Percentiles rank a stretch among this genome's conserved stretches.
Conservation (phyloP, 2,329 filamentous ascomycete genomes). For the Byssochlamys sp. region DNA sequence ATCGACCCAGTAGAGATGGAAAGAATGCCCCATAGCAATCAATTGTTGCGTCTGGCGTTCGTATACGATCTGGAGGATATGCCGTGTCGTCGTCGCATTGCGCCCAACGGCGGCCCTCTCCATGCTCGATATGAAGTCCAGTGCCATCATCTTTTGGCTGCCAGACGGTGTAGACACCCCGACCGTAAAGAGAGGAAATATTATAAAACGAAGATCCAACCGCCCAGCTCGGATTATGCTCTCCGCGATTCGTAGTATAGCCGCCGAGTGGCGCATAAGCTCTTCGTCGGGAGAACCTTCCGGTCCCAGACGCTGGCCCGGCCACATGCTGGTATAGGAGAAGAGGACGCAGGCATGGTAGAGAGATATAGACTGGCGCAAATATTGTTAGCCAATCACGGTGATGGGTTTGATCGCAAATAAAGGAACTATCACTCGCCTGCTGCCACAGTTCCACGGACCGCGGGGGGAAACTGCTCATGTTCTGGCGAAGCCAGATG, state of each 20-base stretch:
- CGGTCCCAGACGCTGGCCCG: conserved; percentile 36
- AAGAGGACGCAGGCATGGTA: conserved; percentile 45
- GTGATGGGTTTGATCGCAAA: neutral
- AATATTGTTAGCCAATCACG: conserved; percentile 1
- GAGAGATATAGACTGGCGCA: conserved; percentile 33
- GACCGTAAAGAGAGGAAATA: conserved; percentile 48
- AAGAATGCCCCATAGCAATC: conserved; percentile 29
- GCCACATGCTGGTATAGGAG: conserved; percentile 46
- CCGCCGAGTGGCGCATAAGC: conserved; percentile 35
- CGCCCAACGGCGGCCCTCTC: conserved; percentile 41
- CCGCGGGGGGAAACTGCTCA: conserved; percentile 26
- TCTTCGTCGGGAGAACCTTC: conserved; percentile 30
- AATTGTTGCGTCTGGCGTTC: conserved; percentile 38
- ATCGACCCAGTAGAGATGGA: conserved; percentile 43
- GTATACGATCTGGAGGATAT: conserved; percentile 39
- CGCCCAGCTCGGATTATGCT: conserved; percentile 30
- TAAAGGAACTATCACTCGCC: conserved; percentile 20
- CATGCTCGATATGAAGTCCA: conserved; percentile 41
- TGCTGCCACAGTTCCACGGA: conserved; percentile 35
- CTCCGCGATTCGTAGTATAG: conserved; percentile 38
- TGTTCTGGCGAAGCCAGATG: conserved; percentile 25
- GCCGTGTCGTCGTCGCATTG: conserved; percentile 37
- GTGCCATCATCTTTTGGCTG: conserved; percentile 36
- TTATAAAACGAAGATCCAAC: conserved; percentile 36
- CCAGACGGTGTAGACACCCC: conserved; percentile 36